A percentile compares a stretch with the other conserved stretches of the same genome.
Evolutionary conservation across 2,329 filamentous ascomycete genomes (phyloP).

Genomic region (Microdochium paspali): DNA sequence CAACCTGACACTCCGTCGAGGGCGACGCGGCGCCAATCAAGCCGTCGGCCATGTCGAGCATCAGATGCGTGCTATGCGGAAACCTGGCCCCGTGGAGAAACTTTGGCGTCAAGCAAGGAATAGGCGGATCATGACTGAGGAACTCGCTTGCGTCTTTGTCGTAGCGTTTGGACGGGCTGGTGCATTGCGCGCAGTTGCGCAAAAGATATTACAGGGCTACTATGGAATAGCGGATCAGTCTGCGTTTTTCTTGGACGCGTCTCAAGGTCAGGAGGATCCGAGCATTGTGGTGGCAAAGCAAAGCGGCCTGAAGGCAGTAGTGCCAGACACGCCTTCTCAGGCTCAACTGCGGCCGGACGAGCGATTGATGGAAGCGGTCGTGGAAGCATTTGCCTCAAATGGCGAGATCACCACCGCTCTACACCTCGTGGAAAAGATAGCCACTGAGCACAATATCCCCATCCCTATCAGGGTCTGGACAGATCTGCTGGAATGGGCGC

Average conservation of each 20-base stretch:
- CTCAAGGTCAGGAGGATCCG: too few relatives aligned
- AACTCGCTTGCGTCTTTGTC: slow-evolving; percentile 29
- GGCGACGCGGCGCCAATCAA: slow-evolving; percentile 21
- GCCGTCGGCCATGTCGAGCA: slow-evolving; percentile 14
- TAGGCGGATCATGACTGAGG: slow-evolving; percentile 24
- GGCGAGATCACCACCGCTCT: slow-evolving; percentile 50
- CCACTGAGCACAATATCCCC: slow-evolving; percentile 44
- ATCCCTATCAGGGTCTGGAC: slow-evolving; percentile 54
- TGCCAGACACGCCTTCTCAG: too few relatives aligned
- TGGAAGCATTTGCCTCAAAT: slow-evolving; percentile 59
- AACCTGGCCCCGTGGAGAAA: slow-evolving; percentile 13
- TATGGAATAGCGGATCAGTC: too few relatives aligned
- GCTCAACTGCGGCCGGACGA: slow-evolving; percentile 38
- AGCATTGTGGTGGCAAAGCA: too few relatives aligned
- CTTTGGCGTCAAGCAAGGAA: slow-evolving; percentile 17
- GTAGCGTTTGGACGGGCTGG: slow-evolving; percentile 30
- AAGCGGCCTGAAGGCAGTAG: too few relatives aligned
- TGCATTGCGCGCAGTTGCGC: slow-evolving; percentile 20
- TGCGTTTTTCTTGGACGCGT: too few relatives aligned
- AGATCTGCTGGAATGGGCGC: slow-evolving; percentile 58
- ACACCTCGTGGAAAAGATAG: slow-evolving; percentile 52
- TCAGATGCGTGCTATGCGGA: slow-evolving; percentile 17
- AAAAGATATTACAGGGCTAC: slow-evolving; percentile 14
- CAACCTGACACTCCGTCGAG: slow-evolving; percentile 3
- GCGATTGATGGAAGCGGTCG: slow-evolving; percentile 54